These are phyloP conservation scores for Backusella liffmaniae DNA, from an alignment of 192 early-diverging fungal genomes.

Conservation along the genomic window DNA sequence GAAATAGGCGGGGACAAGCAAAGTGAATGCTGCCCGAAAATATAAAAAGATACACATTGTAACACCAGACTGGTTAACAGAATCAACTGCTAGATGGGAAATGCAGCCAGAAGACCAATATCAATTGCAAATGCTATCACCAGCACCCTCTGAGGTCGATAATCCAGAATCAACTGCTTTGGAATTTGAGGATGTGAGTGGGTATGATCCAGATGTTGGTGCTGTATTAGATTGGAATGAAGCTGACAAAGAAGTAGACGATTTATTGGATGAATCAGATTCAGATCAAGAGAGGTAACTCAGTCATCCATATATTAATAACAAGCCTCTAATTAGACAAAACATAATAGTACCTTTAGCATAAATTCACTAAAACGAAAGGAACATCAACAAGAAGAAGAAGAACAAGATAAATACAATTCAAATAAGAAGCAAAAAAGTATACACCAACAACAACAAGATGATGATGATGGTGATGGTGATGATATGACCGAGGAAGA, in stretches of 20 bases:
- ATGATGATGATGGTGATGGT: not conserved
- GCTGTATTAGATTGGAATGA: constrained; percentile 42
- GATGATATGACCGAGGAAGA: not conserved
- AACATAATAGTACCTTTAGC: not conserved
- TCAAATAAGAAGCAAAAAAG: not conserved
- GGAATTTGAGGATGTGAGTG: constrained; percentile 29
- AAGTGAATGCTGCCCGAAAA: constrained; percentile 66
- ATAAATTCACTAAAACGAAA: not conserved
- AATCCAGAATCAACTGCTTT: constrained; percentile 33
- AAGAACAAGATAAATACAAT: not conserved
- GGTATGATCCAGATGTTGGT: constrained; percentile 23
- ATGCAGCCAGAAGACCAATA: constrained; percentile 68
- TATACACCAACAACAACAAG: not conserved
- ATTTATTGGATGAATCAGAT: not conserved
- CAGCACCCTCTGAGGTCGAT: constrained; percentile 37
- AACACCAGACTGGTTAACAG: constrained; percentile 62
- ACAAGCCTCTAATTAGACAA: no score
- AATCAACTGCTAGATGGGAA: constrained; percentile 71
- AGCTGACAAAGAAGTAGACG: constrained; percentile 37
- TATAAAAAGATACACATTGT: constrained; percentile 50
- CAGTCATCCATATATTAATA: not conserved
- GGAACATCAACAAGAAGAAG: not conserved
- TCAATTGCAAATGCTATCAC: constrained; percentile 29
- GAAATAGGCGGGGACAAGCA: constrained; percentile 66
- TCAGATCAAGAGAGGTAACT: constrained; percentile 12